phyloP scores from a whole-genome alignment of 2,329 filamentous ascomycete genomes.

The Clarireedia hainanense region DNA sequence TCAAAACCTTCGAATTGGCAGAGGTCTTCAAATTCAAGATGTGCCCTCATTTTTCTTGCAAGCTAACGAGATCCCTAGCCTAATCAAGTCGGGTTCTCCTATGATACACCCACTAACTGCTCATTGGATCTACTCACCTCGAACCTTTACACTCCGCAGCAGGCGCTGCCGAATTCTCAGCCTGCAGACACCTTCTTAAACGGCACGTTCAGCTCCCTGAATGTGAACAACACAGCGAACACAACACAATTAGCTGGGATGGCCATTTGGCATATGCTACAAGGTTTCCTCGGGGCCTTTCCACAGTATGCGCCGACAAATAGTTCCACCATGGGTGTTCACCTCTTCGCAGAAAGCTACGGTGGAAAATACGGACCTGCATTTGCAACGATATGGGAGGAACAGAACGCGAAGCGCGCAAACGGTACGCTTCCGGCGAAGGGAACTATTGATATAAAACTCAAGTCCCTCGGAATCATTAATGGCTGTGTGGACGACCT shows the following conservation, averaged over 20 bases:
- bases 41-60: neutral
- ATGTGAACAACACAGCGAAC: constrained; percentile 36
- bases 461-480: constrained; percentile 59
- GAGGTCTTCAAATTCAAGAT: neutral
- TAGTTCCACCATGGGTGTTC: constrained; percentile 47
- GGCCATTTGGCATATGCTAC: constrained; percentile 51
- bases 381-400: constrained; percentile 50
- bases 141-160: constrained; percentile 34
- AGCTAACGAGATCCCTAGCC: constrained; percentile 42
- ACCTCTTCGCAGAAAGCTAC: constrained; percentile 63
- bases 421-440: constrained; percentile 42
- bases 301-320: constrained; percentile 47
- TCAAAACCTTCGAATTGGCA: neutral
- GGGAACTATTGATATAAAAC: constrained; percentile 49
- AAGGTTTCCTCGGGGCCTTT: constrained; percentile 51
- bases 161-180: constrained; percentile 24
- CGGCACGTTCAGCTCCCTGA: constrained; percentile 56
- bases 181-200: constrained; percentile 39
- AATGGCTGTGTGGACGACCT: constrained; percentile 63
- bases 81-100: constrained; percentile 62
- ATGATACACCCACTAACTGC: constrained; percentile 55
- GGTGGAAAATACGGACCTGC: constrained; percentile 62
- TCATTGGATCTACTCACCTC: constrained; percentile 43
- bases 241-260: constrained; percentile 45
- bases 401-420: constrained; percentile 52